Conservation (phyloP, 306 rosid species). For the Pterocarpus macrocarpus region DNA sequence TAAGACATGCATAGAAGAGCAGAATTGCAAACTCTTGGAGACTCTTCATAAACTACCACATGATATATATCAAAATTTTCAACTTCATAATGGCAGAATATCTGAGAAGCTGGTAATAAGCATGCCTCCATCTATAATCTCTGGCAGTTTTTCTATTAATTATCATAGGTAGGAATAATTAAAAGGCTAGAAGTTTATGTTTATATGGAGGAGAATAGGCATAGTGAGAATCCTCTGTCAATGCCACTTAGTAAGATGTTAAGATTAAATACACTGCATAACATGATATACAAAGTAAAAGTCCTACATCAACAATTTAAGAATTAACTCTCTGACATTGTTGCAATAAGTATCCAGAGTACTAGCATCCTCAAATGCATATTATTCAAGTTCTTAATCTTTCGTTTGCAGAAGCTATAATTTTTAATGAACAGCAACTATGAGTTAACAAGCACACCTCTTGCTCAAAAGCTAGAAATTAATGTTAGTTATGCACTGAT, state of each 20-base stretch:
- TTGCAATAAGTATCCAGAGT: not conserved
- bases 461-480: too few species aligned
- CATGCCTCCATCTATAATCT: not conserved
- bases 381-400: not conserved
- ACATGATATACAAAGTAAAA: not conserved
- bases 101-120: slow-evolving; percentile 7
- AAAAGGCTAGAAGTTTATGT: not conserved
- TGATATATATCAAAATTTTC: not conserved
- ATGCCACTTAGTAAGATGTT: not conserved
- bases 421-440: not conserved
- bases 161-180: not conserved
- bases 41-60: not conserved
- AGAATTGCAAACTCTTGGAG: not conserved
- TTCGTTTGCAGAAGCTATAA: not conserved
- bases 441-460: too few species aligned
- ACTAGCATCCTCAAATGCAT: slow-evolving; percentile 25
- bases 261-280: slow-evolving; percentile 7
- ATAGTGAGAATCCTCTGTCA: slow-evolving; percentile 3
- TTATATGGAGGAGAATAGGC: slow-evolving; percentile 15
- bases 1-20: slow-evolving; percentile 7
- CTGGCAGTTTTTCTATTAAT: not conserved
- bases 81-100: not conserved
- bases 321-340: slow-evolving; percentile 2
- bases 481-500: not conserved
- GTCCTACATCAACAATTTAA: not conserved